Evolutionary conservation across 2,329 filamentous ascomycete genomes (phyloP).

Genomic region (Podosphaera leucotricha): DNA sequence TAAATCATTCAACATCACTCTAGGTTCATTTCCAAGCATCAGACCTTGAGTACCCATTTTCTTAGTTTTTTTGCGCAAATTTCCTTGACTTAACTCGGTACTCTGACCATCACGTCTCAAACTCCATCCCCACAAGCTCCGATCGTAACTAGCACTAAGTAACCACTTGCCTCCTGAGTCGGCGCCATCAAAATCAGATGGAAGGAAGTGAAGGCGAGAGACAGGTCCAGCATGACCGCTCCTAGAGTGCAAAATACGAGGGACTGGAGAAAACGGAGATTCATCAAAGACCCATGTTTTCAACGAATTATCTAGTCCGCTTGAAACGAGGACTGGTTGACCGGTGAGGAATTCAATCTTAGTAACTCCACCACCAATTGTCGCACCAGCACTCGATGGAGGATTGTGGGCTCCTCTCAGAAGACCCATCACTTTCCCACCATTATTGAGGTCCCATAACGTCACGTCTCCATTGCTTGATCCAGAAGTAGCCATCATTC

Average conservation of each 20-base stretch:
- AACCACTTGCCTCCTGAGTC: slow-evolving; percentile 86
- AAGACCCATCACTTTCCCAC: slow-evolving; percentile 66
- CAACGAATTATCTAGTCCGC: slow-evolving; percentile 77
- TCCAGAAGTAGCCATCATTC: slow-evolving; percentile 85
- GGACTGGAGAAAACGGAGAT: slow-evolving; percentile 66
- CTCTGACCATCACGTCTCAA: slow-evolving; percentile 84
- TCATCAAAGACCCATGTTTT: slow-evolving; percentile 96
- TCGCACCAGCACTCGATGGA: slow-evolving; percentile 25
- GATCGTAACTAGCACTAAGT: slow-evolving; percentile 67
- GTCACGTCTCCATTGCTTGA: slow-evolving; percentile 64
- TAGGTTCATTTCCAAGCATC: slow-evolving; percentile 33
- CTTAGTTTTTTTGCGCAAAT: slow-evolving; percentile 68
- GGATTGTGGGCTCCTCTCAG: slow-evolving; percentile 74
- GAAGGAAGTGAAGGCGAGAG: slow-evolving; percentile 62
- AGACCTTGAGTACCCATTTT: slow-evolving; percentile 52
- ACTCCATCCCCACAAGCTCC: slow-evolving; percentile 92
- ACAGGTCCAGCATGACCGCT: slow-evolving; percentile 78
- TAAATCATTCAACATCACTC: slow-evolving; percentile 44
- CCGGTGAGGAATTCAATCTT: slow-evolving; percentile 74
- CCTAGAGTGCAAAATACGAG: slow-evolving; percentile 62
- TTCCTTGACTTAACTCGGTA: slow-evolving; percentile 77
- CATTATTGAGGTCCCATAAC: slow-evolving; percentile 86
- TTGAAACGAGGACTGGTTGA: slow-evolving; percentile 74
- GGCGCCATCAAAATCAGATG: slow-evolving; percentile 68
- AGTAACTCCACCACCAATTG: slow-evolving; percentile 55